Percentiles rank a stretch among this genome's conserved stretches.
phyloP scores from a whole-genome alignment of 2,329 filamentous ascomycete genomes.

The Phaeosphaeria sp. region DNA sequence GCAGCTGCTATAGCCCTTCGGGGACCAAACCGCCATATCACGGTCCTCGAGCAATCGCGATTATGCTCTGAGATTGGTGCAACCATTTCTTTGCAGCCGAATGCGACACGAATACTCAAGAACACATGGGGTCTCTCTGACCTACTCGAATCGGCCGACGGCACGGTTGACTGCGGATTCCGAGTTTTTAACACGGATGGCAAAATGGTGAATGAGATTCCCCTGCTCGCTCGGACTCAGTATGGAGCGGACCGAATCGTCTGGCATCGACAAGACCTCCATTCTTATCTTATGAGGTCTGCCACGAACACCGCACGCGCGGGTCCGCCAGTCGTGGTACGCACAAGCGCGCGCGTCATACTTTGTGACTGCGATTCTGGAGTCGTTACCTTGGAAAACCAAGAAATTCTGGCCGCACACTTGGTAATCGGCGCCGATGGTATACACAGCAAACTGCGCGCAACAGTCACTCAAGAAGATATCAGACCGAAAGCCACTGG shows the following conservation, averaged over 20 bases:
- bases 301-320: constrained; percentile 46
- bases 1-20: constrained; percentile 38
- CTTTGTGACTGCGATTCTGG: constrained; percentile 50
- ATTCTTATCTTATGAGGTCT: constrained; percentile 52
- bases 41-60: constrained; percentile 41
- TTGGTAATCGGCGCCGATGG: constrained; percentile 62
- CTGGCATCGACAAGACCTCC: constrained; percentile 53
- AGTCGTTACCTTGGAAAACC: constrained; percentile 54
- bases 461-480: constrained; percentile 23
- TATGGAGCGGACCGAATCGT: constrained; percentile 51
- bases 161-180: constrained; percentile 47
- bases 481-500: constrained; percentile 43
- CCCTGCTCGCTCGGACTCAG: constrained; percentile 30
- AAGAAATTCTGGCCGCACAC: constrained; percentile 53
- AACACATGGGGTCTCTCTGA: constrained; percentile 36
- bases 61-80: constrained; percentile 49
- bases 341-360: constrained; percentile 52
- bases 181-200: constrained; percentile 45
- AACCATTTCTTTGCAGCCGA: constrained; percentile 52
- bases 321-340: constrained; percentile 43
- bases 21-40: constrained; percentile 39
- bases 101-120: constrained; percentile 47
- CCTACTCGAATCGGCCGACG: constrained; percentile 36
- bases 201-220: constrained; percentile 40
- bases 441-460: constrained; percentile 46